Base-by-base conservation (phyloP, 257 asterid species). In the Coffea eugenioides region DNA sequence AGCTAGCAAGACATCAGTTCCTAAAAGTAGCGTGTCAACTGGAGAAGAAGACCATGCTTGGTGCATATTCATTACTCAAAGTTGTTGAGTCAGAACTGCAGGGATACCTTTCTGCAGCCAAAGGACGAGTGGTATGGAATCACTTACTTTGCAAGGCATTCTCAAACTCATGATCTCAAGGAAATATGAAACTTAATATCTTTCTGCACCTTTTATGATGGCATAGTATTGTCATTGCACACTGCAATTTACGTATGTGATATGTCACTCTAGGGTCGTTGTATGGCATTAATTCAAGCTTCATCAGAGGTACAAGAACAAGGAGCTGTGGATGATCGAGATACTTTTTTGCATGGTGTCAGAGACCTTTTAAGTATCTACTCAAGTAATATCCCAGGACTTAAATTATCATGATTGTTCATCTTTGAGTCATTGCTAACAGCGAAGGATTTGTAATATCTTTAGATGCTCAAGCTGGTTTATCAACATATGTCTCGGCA, bases 241-340 rank as follows among this genome's bases (percentile, higher is more conserved):
- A 74, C 73, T 79, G 61, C 12, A 71, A 79, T 73, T 73, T 62
- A 45, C 82, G 52, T 65, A 49, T 81, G 80, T 71, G 59, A 62
- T 85, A 16, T 77, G 67, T 82, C 41, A 25, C 76, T 13, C 68
- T 73, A 95, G 99, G 93, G 91, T 80, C 97, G 91, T 77, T 95
- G 93, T 80, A 82, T 88, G 88, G 89, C 97, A 83, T 85, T 95
- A 91, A 87, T 86, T 86, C 92, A 88, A 87, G 97, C 99, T 82
- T 93, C 96, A 79, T 89, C 97, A 82, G 99, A 94, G 82, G 90
- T 90, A 43, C 93, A 93, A 36, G 99, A 95, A 87, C 99, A 95
- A 88, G 99, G 98, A 76, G 99, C 97, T 75, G 97, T 95, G 54
- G 98, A 95, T 87, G 99, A 95, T 78, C 94, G 97, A 54, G 99